Conservation (phyloP, 2,329 filamentous ascomycete genomes). For the Cladophialophora exuberans region DNA sequence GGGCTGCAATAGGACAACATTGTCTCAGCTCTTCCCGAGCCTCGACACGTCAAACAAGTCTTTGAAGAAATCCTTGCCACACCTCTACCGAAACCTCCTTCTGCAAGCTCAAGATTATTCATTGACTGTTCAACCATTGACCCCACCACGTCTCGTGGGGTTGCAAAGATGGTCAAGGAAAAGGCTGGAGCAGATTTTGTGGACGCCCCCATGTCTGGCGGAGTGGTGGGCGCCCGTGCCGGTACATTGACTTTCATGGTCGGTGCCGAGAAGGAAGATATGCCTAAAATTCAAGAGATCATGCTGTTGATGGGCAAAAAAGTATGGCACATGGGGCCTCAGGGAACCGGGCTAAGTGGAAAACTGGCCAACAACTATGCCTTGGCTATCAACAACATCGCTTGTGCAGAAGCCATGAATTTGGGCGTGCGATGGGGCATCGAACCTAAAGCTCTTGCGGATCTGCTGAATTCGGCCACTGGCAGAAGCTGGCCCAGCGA, state of each 20-base stretch:
- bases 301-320: conserved; percentile 83
- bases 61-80: conserved; percentile 74
- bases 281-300: conserved; percentile 68
- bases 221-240: conserved; percentile 85
- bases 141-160: conserved; percentile 76
- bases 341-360: conserved; percentile 83
- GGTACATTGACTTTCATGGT: conserved; percentile 97
- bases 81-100: conserved; percentile 53
- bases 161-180: conserved; percentile 71
- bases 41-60: conserved; percentile 81
- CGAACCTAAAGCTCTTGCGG: conserved; percentile 69
- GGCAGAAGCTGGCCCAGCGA: conserved; percentile 97
- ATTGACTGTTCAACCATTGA: conserved; percentile 98
- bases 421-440: conserved; percentile 66
- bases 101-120: conserved; percentile 70
- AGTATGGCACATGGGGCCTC: conserved; percentile 81
- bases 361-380: conserved; percentile 99
- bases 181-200: conserved; percentile 66
- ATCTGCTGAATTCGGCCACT: conserved; percentile 89
- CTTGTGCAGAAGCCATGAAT: conserved; percentile 68
- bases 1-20: conserved; percentile 69
- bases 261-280: conserved; percentile 64
- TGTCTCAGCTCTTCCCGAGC: conserved; percentile 87
- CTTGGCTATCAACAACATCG: conserved; percentile 87
- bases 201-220: conserved; percentile 96